Base-by-base conservation (phyloP, 441 rosid genomes). In the Sinapis alba region DNA sequence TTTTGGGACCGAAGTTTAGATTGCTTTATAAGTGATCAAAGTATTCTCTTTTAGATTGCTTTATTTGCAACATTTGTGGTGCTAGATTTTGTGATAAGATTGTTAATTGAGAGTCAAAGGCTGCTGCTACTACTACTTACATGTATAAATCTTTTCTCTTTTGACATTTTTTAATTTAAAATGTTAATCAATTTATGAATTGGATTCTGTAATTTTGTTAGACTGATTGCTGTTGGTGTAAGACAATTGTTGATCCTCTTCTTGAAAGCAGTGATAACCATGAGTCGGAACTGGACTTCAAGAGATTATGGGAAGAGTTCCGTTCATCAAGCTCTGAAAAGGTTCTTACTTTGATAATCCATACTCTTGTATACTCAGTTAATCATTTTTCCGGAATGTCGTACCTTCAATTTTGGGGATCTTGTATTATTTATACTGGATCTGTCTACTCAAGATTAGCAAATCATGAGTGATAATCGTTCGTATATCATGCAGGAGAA, bases 221-320 rank as follows among this genome's bases (percentile, higher is more conserved):
- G 57, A 62, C 56, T 45, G 54, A 68, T 64, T 3, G 30, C 21
- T 66, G 38, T 73, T 78, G 59, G 36, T 72, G 10, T 36, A 19
- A 67, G 43, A 27, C 58, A 59, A 9, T 11, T 69, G 59, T 66
- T 70, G 50, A 60, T 69, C 21, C 63, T 74, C 59, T 20, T 78
- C 15, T 50, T 58, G 59, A 71, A 57, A 79, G 75, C 92, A 93
- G 99, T 81, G 94, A 85, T 69, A 85, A 87, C 75, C 87, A 89
- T 87, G 99, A 92, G 79, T 75, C 92, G 96, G 98, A 96, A 82
- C 81, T 92, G 97, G 98, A 96, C 86, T 92, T 96, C 82, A 96
- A 94, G 84, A 96, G 98, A 84, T 88, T 86, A 68, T 94, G 99
- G 99, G 98, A 96, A 83, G 97, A 96, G 84, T 96, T 96, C 83